These are phyloP conservation scores for Trifolium dubium DNA, from an alignment of 306 rosid genomes.

Conservation along the genomic window DNA sequence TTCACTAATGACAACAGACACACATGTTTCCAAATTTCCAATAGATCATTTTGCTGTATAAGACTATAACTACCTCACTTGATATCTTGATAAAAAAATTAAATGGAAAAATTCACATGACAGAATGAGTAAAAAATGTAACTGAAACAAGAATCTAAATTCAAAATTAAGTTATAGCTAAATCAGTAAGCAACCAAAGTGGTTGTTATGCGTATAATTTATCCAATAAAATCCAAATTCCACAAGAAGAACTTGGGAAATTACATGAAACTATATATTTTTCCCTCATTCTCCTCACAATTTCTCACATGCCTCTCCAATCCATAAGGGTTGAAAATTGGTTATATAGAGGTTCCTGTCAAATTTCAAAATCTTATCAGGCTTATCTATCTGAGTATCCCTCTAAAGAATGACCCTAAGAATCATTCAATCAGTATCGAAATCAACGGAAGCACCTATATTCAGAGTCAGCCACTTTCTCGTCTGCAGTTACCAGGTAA, in stretches of 20 bases:
- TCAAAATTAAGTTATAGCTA: not conserved
- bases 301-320: slow-evolving; percentile 37
- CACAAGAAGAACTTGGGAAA: no score
- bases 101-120: not conserved
- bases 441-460: slow-evolving; percentile 30
- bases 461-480: slow-evolving; percentile 75
- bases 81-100: not conserved
- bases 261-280: slow-evolving; percentile 34
- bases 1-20: not conserved
- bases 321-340: slow-evolving; percentile 21
- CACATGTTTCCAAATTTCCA: slow-evolving; percentile 1
- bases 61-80: not conserved
- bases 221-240: slow-evolving; percentile 48
- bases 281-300: slow-evolving; percentile 27
- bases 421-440: slow-evolving; percentile 45
- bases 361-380: slow-evolving; percentile 41
- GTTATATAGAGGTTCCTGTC: slow-evolving; percentile 41
- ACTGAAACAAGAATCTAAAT: not conserved
- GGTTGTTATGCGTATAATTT: slow-evolving; percentile 47
- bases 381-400: slow-evolving; percentile 36
- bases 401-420: slow-evolving; percentile 49
- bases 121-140: not conserved
- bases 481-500: slow-evolving; percentile 88
- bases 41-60: not conserved
- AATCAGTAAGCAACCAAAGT: slow-evolving; percentile 24